phyloP scores from a whole-genome alignment of 805 yeast species.

The Candida taoyuanica region DNA sequence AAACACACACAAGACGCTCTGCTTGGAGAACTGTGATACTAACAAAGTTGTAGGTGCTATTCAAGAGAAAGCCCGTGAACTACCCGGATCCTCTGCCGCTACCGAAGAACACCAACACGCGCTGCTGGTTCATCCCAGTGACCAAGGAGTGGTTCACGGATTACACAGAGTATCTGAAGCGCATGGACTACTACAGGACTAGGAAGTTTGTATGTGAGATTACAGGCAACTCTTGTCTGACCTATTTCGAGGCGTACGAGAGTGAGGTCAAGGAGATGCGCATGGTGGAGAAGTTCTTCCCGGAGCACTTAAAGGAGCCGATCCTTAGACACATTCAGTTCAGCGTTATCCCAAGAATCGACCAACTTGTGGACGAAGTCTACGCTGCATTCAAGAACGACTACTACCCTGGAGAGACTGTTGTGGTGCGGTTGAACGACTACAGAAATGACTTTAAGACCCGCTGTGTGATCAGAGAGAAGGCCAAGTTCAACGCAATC shows the following conservation, averaged over 20 bases:
- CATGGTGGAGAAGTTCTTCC: slow-evolving; percentile 76
- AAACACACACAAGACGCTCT: background rate
- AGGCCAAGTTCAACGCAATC: slow-evolving; percentile 66
- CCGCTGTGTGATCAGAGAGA: slow-evolving; percentile 66
- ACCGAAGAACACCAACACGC: slow-evolving; percentile 51
- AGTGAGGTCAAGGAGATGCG: slow-evolving; percentile 62
- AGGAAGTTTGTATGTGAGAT: slow-evolving; percentile 92
- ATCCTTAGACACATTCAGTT: slow-evolving; percentile 83
- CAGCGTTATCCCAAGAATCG: slow-evolving; percentile 75
- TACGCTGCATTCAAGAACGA: slow-evolving; percentile 73
- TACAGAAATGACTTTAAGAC: slow-evolving; percentile 26
- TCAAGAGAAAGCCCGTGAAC: slow-evolving; percentile 66
- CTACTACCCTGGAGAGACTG: slow-evolving; percentile 88
- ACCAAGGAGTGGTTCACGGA: slow-evolving; percentile 85
- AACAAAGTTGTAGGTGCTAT: slow-evolving; percentile 50
- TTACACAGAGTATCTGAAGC: slow-evolving; percentile 69
- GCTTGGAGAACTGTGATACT: slow-evolving; percentile 3
- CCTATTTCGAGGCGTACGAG: slow-evolving; percentile 83
- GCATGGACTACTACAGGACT: slow-evolving; percentile 68
- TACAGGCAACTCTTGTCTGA: slow-evolving; percentile 87
- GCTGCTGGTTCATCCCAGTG: slow-evolving; percentile 77
- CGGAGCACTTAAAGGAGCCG: slow-evolving; percentile 89
- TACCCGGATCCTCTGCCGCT: slow-evolving; percentile 52
- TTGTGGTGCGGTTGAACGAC: slow-evolving; percentile 45
- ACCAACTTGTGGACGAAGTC: slow-evolving; percentile 82